Evolutionary conservation across 1,139 yeast genomes (phyloP), one percentile per base, ranked within the genome.

Genomic region (Hansenula lynferdii): DNA sequence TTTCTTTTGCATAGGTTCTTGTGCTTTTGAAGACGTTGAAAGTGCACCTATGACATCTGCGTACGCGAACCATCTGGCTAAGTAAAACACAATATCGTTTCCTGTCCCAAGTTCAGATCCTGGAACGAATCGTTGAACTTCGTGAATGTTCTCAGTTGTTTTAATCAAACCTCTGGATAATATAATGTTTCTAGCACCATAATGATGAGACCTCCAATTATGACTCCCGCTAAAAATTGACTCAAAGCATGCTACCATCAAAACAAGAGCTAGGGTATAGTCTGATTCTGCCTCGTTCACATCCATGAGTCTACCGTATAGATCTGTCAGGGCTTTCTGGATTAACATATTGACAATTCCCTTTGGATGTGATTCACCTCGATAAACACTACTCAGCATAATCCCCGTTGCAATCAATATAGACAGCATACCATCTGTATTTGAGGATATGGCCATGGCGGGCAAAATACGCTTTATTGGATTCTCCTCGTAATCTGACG

Each of bases 51-150:
- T 70, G 2, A 81, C 77, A 50, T 83, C 90, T 34, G 81, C 65
- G 49, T 81, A 85, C 0, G 81, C 83, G 53, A 79, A 80, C 84
- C 90, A 80, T 41, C 92, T 62, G 54, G 78, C 67, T 40, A 85
- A 61, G 51, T 85, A 84, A 47, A 69, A 80, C 1, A 78, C 61
- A 10, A 80, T 66, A 47, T 77, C 73, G 8, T 65, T 57, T 34
- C 62, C 65, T 31, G 52, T 41, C 8, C 47, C 45, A 10, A 19
- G 24, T 16, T 40, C 43, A 16, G 47, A 18, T 14, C n/a, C n/a
- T n/a, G n/a, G n/a, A n/a, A n/a, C n/a, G n/a, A n/a, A n/a, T n/a
- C n/a, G n/a, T n/a, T n/a, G n/a, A n/a, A n/a, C n/a, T n/a, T n/a
- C n/a, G n/a, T n/a, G n/a, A n/a, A n/a, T n/a, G n/a, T n/a, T n/a